Conservation (phyloP, 306 rosid genomes). For the Rosa multiflora region DNA sequence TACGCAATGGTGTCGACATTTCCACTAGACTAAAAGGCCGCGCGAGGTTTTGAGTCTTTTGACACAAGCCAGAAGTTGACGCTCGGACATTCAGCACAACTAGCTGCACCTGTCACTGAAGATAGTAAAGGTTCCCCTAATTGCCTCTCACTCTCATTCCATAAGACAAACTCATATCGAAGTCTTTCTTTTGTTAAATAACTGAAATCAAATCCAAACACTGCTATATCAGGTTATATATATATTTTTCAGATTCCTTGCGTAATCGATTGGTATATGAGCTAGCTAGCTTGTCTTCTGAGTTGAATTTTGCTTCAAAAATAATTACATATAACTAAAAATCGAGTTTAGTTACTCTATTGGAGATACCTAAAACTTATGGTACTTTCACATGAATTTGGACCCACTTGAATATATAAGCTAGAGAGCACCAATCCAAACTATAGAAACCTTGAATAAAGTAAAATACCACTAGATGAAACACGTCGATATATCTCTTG, state of each 20-base stretch:
- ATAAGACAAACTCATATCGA: neutral
- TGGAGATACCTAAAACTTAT: too few species aligned
- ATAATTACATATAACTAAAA: too few species aligned
- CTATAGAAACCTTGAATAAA: too few species aligned
- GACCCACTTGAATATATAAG: too few species aligned
- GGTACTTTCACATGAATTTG: too few species aligned
- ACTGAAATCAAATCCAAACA: neutral
- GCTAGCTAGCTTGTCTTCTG: neutral
- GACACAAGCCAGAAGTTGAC: too few species aligned
- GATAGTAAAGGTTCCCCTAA: neutral
- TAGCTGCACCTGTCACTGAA: neutral
- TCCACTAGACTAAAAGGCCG: neutral
- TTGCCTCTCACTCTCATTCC: neutral
- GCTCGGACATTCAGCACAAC: neutral
- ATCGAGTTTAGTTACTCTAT: too few species aligned
- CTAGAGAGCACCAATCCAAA: too few species aligned
- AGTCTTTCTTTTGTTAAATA: neutral
- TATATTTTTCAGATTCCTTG: conserved; percentile 20
- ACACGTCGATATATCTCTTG: too few species aligned
- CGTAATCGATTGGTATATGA: conserved; percentile 4
- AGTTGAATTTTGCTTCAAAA: too few species aligned
- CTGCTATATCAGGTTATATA: neutral
- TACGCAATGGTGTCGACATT: neutral
- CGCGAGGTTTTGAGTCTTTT: too few species aligned
- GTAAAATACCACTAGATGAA: too few species aligned